Evolutionary conservation across 345 rosid genomes (phyloP).

Genomic region (Gossypium rotundifolium): DNA sequence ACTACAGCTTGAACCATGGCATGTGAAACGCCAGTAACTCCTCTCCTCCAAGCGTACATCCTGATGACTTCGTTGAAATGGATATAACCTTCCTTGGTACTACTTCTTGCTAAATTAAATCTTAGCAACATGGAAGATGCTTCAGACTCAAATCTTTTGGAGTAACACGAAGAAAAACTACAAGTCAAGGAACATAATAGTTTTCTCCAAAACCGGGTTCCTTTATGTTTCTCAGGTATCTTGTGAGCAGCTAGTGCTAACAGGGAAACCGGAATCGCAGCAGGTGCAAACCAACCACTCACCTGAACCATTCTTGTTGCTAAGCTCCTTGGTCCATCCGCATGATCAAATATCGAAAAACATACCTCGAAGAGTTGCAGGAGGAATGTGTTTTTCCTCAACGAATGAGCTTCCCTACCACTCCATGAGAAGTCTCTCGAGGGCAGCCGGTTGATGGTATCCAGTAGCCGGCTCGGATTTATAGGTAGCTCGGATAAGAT

Average conservation of each 20-base stretch:
- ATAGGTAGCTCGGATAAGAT: conserved; percentile 85
- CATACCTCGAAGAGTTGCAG: conserved; percentile 93
- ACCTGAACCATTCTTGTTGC: conserved; percentile 91
- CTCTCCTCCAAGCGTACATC: conserved; percentile 59
- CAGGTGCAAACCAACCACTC: conserved; percentile 92
- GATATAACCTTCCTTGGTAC: conserved; percentile 53
- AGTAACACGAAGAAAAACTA: conserved; percentile 53
- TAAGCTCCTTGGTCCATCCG: conserved; percentile 80
- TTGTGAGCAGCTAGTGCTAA: conserved; percentile 71
- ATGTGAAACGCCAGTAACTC: conserved; percentile 38
- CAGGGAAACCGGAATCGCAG: conserved; percentile 59
- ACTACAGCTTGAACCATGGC: conserved; percentile 74
- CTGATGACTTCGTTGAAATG: conserved; percentile 61
- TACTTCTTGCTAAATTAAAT: conserved; percentile 72
- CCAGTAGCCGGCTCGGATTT: conserved; percentile 78
- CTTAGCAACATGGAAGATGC: conserved; percentile 77
- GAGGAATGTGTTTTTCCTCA: conserved; percentile 54
- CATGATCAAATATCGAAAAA: conserved; percentile 92
- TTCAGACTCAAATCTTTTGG: conserved; percentile 65
- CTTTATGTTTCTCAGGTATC: conserved; percentile 62
- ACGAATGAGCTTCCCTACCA: conserved; percentile 40
- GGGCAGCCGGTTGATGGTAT: conserved; percentile 84
- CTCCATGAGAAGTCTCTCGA: conserved; percentile 58
- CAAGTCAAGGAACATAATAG: conserved; percentile 58
- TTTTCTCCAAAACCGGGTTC: conserved; percentile 52